Percentiles rank a stretch among this genome's conserved stretches.
These are phyloP conservation scores for Phaeodactylum tricornutum DNA, from an alignment of 108 stramenopile species.

Conservation along the genomic window DNA sequence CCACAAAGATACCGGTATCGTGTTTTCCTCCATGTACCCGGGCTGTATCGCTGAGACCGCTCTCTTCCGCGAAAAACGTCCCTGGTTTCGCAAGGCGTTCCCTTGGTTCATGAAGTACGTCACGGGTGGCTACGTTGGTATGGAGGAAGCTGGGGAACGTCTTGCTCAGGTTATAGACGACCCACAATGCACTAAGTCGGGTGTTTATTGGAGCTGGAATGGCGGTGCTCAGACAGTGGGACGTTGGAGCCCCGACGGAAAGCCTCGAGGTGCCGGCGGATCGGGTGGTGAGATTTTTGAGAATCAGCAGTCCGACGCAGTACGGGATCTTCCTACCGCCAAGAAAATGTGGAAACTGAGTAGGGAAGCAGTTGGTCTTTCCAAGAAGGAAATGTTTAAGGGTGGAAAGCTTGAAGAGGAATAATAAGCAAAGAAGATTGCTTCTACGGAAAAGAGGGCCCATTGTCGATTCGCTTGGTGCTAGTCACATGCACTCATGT, in stretches of 20 bases:
- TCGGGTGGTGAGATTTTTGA: conserved; percentile 93
- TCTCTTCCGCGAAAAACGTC: conserved; percentile 92
- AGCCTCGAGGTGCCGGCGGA: conserved; percentile 85
- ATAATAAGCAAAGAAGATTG: no score
- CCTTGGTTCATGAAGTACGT: conserved; percentile 41
- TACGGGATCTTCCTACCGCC: conserved; percentile 61
- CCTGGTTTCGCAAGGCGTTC: conserved; percentile 85
- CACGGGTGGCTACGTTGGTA: conserved; percentile 81
- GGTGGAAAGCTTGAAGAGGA: conserved; percentile 27
- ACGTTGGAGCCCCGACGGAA: conserved; percentile 66
- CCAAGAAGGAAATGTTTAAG: conserved; percentile 73
- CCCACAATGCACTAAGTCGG: conserved; percentile 73
- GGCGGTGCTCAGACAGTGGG: conserved; percentile 87
- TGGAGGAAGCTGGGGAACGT: conserved; percentile 81
- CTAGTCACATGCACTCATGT: no score
- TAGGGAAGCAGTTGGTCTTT: conserved; percentile 57
- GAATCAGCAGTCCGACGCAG: conserved; percentile 80
- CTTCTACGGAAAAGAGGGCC: no score
- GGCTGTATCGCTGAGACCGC: conserved; percentile 95
- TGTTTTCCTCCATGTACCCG: conserved; percentile 91
- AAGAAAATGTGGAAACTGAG: conserved; percentile 87
- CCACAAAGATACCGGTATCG: conserved; percentile 80
- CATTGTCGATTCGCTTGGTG: no score
- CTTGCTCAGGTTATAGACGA: conserved; percentile 80
- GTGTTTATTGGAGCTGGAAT: conserved; percentile 97